Percentiles rank a stretch among this genome's conserved stretches.
Evolutionary conservation across 352 stramenopile species (phyloP).

Genomic region (Salisapilia sapeloensis): DNA sequence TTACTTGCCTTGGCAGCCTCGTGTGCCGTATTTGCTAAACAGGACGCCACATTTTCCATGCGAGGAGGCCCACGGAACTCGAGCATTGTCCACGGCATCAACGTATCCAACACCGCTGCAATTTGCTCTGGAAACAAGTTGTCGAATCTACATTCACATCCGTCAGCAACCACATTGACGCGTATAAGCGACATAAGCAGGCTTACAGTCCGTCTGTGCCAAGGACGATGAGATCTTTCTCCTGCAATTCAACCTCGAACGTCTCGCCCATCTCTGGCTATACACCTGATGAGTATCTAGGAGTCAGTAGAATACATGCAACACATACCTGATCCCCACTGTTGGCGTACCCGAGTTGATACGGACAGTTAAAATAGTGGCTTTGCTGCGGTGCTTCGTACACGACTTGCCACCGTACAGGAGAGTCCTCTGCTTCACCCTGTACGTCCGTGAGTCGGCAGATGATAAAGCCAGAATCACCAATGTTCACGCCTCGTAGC

Average conservation of each 20-base stretch:
- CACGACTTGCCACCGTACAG: slow-evolving; percentile 56
- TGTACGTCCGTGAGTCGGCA: slow-evolving; percentile 28
- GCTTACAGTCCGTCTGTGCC: slow-evolving; percentile 87
- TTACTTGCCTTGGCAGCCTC: slow-evolving; percentile 57
- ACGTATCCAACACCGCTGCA: slow-evolving; percentile 36
- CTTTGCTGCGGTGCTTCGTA: slow-evolving; percentile 84
- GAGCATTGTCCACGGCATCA: slow-evolving; percentile 31
- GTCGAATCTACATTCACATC: slow-evolving; percentile 65
- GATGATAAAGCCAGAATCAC: slow-evolving; percentile 89
- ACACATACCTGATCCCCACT: slow-evolving; percentile 74
- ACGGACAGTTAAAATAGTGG: slow-evolving; percentile 96
- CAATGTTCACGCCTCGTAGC: slow-evolving; percentile 84
- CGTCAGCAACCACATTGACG: not conserved
- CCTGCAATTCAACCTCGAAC: slow-evolving; percentile 66
- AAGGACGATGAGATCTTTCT: slow-evolving; percentile 85
- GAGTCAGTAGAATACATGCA: slow-evolving; percentile 1
- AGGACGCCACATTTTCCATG: slow-evolving; percentile 67
- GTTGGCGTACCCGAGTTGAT: slow-evolving; percentile 77
- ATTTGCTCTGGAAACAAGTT: slow-evolving; percentile 88
- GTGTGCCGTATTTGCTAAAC: slow-evolving; percentile 65
- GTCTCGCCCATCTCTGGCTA: slow-evolving; percentile 81
- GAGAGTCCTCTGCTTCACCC: slow-evolving; percentile 12
- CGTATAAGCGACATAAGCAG: not conserved
- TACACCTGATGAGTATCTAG: slow-evolving; percentile 2
- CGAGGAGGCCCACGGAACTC: slow-evolving; percentile 19